Percentiles rank a stretch among this genome's conserved stretches.
phyloP scores from a whole-genome alignment of 306 rosid genomes.

The Citrullus amarus region DNA sequence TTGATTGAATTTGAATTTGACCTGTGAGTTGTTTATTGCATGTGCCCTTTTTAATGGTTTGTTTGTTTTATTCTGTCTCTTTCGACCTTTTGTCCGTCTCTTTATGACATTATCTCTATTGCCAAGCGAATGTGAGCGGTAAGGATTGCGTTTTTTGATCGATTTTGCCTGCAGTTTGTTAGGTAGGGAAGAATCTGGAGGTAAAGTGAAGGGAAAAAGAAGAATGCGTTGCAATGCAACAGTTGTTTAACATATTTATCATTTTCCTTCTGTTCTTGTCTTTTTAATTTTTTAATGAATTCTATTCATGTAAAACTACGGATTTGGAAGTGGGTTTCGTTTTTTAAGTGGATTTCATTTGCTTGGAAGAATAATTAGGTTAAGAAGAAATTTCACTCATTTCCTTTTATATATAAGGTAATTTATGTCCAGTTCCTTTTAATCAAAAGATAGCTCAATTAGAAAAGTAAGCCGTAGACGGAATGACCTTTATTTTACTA shows the following conservation, averaged over 20 bases:
- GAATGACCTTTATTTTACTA: not conserved
- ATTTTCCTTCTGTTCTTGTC: not conserved
- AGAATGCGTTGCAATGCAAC: not conserved
- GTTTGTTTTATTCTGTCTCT: not conserved
- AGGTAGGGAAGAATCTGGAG: constrained; percentile 3
- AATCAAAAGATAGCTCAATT: not conserved
- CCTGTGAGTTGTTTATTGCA: not conserved
- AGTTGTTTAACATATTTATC: not conserved
- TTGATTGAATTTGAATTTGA: not conserved
- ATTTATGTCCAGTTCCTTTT: not conserved
- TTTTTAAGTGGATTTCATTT: not conserved
- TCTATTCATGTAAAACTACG: not conserved
- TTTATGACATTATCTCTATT: not conserved
- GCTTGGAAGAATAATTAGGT: not conserved
- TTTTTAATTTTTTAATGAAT: not conserved
- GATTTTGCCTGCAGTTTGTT: not conserved
- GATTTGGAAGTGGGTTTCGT: not conserved
- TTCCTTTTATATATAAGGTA: not conserved
- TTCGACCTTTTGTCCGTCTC: not conserved
- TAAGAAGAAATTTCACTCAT: not conserved
- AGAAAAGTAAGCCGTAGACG: not conserved
- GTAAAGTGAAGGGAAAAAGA: not conserved
- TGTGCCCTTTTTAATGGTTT: not conserved
- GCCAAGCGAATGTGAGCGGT: not conserved
- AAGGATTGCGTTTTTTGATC: not conserved